These are phyloP conservation scores for Cercospora zeina DNA, from an alignment of 2,329 filamentous ascomycete genomes.

Conservation along the genomic window DNA sequence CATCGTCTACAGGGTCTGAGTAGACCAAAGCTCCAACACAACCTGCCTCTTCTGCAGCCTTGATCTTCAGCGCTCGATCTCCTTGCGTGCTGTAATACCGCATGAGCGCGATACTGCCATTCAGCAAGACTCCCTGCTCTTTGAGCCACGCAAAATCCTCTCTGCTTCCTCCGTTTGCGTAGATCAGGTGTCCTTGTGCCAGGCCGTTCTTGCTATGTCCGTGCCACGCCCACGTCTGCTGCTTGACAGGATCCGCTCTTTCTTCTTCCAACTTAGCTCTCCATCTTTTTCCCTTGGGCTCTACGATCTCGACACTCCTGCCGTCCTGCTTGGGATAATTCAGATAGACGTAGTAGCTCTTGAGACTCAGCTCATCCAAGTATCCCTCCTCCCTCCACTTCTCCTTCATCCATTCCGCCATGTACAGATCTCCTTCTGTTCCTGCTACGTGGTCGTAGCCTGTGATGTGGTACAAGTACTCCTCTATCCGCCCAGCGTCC, in stretches of 20 bases:
- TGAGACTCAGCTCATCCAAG: slow-evolving; percentile 73
- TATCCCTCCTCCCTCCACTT: slow-evolving; percentile 65
- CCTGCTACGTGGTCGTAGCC: slow-evolving; percentile 87
- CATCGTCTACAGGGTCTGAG: slow-evolving; percentile 83
- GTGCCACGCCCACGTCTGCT: slow-evolving; percentile 79
- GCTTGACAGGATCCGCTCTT: slow-evolving; percentile 60
- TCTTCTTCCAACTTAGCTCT: slow-evolving; percentile 81
- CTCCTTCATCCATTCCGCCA: slow-evolving; percentile 80
- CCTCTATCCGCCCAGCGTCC: slow-evolving; percentile 62
- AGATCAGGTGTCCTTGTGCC: slow-evolving; percentile 81
- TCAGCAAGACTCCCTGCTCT: slow-evolving; percentile 69
- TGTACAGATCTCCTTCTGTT: slow-evolving; percentile 85
- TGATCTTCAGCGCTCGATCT: slow-evolving; percentile 79
- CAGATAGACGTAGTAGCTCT: slow-evolving; percentile 74
- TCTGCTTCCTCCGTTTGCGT: slow-evolving; percentile 85
- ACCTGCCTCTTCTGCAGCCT: slow-evolving; percentile 82
- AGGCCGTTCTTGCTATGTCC: slow-evolving; percentile 85
- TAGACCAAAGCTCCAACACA: slow-evolving; percentile 89
- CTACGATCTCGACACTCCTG: slow-evolving; percentile 76
- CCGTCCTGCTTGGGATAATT: slow-evolving; percentile 84
- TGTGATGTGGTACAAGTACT: slow-evolving; percentile 74
- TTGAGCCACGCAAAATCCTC: slow-evolving; percentile 76
- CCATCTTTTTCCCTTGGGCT: slow-evolving; percentile 67
- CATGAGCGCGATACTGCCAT: slow-evolving; percentile 81
- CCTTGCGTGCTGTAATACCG: slow-evolving; percentile 73